A percentile compares a stretch with the other conserved stretches of the same genome.
Evolutionary conservation across 129 eudicot species (phyloP).

Genomic region (Tagetes patula): DNA sequence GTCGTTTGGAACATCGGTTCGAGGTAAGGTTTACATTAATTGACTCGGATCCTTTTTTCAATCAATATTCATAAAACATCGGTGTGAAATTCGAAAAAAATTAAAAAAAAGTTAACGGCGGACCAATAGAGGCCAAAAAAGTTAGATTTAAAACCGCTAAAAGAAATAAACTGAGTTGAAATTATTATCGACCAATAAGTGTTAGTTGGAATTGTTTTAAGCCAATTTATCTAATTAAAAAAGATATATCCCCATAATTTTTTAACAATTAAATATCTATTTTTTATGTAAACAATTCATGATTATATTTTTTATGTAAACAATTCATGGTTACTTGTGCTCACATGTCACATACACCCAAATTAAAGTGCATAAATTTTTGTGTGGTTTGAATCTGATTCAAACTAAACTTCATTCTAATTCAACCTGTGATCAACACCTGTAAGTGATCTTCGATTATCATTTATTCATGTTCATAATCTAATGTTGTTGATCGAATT

Average conservation of each 20-base stretch:
- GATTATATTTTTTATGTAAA: too few relatives aligned
- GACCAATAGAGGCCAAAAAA: too few relatives aligned
- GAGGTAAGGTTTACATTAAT: too few relatives aligned
- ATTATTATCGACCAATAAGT: too few relatives aligned
- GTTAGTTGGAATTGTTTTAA: too few relatives aligned
- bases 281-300: not conserved
- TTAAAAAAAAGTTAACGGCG: too few relatives aligned
- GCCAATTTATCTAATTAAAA: not conserved
- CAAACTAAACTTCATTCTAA: not conserved
- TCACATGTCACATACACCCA: not conserved
- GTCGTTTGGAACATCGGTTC: too few relatives aligned
- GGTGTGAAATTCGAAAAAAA: too few relatives aligned
- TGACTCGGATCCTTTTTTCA: too few relatives aligned
- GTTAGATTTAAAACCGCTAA: too few relatives aligned
- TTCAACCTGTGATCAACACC: constrained; percentile 5
- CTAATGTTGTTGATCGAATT: not conserved
- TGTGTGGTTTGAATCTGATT: not conserved
- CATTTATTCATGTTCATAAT: not conserved
- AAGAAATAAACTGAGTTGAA: too few relatives aligned
- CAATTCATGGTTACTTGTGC: not conserved
- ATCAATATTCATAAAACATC: too few relatives aligned
- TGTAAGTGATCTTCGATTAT: constrained; percentile 22
- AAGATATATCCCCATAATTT: not conserved
- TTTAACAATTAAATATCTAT: not conserved
- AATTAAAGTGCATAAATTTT: not conserved